Percentiles rank a stretch among this genome's conserved stretches.
Evolutionary conservation across 306 rosid genomes (phyloP).

Genomic region (Ormosia semicastrata): DNA sequence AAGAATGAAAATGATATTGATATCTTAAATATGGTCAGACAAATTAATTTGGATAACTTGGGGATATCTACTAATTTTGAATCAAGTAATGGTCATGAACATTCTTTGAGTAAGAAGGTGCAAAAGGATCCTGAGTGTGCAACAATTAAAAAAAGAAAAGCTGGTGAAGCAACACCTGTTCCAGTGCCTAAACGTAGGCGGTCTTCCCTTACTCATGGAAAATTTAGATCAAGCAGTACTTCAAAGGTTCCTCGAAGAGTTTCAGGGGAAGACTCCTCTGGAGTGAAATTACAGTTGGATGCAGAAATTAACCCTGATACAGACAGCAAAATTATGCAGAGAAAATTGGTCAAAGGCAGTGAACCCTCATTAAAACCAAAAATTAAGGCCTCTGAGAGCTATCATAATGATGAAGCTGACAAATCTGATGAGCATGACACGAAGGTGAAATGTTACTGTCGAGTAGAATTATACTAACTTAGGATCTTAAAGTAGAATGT

Average conservation of each 20-base stretch:
- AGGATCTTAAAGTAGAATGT: slow-evolving; percentile 13
- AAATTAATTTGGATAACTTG: slow-evolving; percentile 75
- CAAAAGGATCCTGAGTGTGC: slow-evolving; percentile 38
- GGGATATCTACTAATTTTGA: slow-evolving; percentile 62
- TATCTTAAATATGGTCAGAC: slow-evolving; percentile 84
- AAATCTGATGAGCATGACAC: slow-evolving; percentile 51
- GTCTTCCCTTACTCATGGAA: slow-evolving; percentile 50
- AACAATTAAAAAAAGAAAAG: slow-evolving; percentile 60
- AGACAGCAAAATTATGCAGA: slow-evolving; percentile 39
- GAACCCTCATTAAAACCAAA: slow-evolving; percentile 47
- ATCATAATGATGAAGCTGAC: slow-evolving; percentile 39
- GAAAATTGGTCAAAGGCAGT: slow-evolving; percentile 44
- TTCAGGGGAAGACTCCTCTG: slow-evolving; percentile 37
- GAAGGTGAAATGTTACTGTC: slow-evolving; percentile 47
- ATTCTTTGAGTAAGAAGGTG: slow-evolving; percentile 47
- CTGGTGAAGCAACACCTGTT: slow-evolving; percentile 47
- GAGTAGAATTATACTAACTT: slow-evolving; percentile 3
- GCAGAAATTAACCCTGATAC: slow-evolving; percentile 34
- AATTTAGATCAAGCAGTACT: slow-evolving; percentile 45
- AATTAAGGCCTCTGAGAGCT: slow-evolving; percentile 45
- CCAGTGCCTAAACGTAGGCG: slow-evolving; percentile 70
- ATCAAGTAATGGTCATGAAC: slow-evolving; percentile 79
- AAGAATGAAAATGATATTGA: slow-evolving; percentile 69
- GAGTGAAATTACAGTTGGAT: slow-evolving; percentile 36
- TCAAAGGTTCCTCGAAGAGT: slow-evolving; percentile 47